These are phyloP conservation scores for Kodamaea lidongshanica DNA, from an alignment of 805 yeast genomes.

Conservation along the genomic window DNA sequence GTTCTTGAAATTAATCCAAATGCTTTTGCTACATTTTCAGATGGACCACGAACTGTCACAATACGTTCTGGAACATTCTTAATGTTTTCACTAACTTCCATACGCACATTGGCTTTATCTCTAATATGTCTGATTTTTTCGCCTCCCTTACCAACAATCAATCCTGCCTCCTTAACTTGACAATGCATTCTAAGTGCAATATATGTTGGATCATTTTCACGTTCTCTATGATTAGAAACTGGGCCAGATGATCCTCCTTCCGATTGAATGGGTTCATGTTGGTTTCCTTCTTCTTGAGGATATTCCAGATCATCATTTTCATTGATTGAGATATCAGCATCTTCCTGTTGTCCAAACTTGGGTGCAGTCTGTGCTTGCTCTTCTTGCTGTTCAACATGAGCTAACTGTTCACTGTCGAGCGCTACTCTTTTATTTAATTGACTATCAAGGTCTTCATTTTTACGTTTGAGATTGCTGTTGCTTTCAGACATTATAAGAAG, in stretches of 20 bases:
- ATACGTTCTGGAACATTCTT: constrained; percentile 70
- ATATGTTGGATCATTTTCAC: constrained; percentile 50
- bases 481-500: constrained; percentile 14
- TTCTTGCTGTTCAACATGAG: constrained; percentile 35
- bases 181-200: constrained; percentile 71
- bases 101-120: constrained; percentile 54
- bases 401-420: constrained; percentile 54
- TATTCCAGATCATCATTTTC: background rate
- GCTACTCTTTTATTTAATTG: constrained; percentile 64
- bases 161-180: constrained; percentile 67
- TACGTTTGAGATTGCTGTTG: constrained; percentile 48
- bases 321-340: constrained; percentile 2
- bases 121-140: constrained; percentile 61
- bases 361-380: constrained; percentile 41
- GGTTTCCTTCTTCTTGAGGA: constrained; percentile 1
- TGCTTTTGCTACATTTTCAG: constrained; percentile 76
- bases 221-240: constrained; percentile 35
- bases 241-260: constrained; percentile 16
- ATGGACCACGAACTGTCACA: constrained; percentile 63
- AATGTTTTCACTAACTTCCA: constrained; percentile 68
- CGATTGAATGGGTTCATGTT: too few relatives aligned
- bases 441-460: constrained; percentile 52
- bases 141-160: constrained; percentile 77
- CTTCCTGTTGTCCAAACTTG: constrained; percentile 13
- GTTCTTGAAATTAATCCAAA: constrained; percentile 68